A percentile compares a stretch with the other conserved stretches of the same genome.
phyloP scores from a whole-genome alignment of 179 eudicot genomes.

The Spinacia oleracea region DNA sequence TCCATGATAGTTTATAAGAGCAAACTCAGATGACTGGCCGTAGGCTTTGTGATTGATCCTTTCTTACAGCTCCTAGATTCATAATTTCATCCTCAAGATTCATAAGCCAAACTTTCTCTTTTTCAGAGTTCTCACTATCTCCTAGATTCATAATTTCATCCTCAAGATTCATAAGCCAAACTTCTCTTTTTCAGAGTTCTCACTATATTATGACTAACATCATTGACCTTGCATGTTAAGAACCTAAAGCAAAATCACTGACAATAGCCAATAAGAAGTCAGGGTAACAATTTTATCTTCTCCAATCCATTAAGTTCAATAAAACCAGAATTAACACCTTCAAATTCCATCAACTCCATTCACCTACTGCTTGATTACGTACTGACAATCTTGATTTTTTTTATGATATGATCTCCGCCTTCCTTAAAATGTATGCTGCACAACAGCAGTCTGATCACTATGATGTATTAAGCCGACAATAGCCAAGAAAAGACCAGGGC shows the following conservation, averaged over 20 bases:
- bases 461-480: too few relatives aligned
- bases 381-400: too few relatives aligned
- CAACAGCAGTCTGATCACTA: conserved; percentile 6
- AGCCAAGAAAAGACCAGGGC: too few relatives aligned
- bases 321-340: neutral
- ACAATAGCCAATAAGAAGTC: neutral
- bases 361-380: too few relatives aligned
- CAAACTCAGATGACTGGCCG: neutral
- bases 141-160: neutral
- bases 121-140: too few relatives aligned
- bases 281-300: neutral
- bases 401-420: too few relatives aligned
- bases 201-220: neutral
- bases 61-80: neutral
- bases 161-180: neutral
- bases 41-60: neutral
- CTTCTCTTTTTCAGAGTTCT: neutral
- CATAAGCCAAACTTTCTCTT: too few relatives aligned
- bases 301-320: neutral
- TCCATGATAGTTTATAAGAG: neutral
- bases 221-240: neutral
- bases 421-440: neutral
- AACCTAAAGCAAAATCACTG: neutral
- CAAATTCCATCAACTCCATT: too few relatives aligned
- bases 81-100: neutral